Base-by-base conservation (phyloP, 2,329 filamentous ascomycete genomes). In the Aphanocladium album region DNA sequence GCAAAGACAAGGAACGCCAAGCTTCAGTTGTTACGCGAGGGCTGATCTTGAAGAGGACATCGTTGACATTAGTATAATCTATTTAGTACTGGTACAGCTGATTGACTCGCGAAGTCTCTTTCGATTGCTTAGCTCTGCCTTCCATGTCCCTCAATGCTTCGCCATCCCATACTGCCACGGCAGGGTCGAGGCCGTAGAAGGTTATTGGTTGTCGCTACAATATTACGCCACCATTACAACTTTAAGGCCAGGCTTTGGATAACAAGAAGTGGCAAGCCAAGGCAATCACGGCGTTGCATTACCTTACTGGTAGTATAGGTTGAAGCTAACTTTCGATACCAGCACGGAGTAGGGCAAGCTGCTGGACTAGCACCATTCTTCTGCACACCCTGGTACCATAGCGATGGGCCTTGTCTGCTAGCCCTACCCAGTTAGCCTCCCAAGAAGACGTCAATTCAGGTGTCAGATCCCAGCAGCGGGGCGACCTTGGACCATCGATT, bases 401-500 rank as follows among this genome's bases (percentile, higher is more conserved):
- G 35, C 35, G 11, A 12, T 39, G 35, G 35, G 35, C 16, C 12
- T 39, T 11, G 11, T 23, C 9, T 23, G 11, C 14, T 27, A 27
- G 35, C 35, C 50, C 33, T 53, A 41, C 50, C 41, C 46, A 23
- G 21, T 17, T 23, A 39, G 30, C 12, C 37, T 23, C 19, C 43
- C 21, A 7, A 52, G 19, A 37, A 52, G 39, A 52, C 30, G 49
- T 53, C 57, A 37, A 30, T 19, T 35, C 4, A 37, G 39, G 49
- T 57, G 57, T 53, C 39, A 46, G 57, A 52, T 59, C 39, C 33
- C 49, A n/a, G n/a, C 27, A 52, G 57, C 49, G 49, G 57, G 57
- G 57, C 57, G n/a, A n/a, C 45, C 56, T 37, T 46, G 47, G 39
- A 30, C 35, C 49, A 59, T 59, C 57, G 57, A 59, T 59, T 59